A percentile compares a stretch with the other conserved stretches of the same genome.
Conservation (phyloP, 441 rosid genomes). For the Biscutella laevigata region DNA sequence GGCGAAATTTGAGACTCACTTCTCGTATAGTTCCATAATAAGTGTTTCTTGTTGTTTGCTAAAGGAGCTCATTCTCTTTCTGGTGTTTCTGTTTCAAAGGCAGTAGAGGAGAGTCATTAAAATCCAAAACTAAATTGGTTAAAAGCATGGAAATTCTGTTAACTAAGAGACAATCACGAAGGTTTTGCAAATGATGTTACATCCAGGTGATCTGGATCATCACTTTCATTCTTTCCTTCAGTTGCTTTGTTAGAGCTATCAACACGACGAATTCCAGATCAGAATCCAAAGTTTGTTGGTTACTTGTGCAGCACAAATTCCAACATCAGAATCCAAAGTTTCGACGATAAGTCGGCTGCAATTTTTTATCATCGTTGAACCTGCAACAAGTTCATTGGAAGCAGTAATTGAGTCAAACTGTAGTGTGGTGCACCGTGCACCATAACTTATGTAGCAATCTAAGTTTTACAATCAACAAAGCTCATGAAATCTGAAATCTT, state of each 20-base stretch:
- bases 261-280: too few relatives aligned
- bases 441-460: background rate
- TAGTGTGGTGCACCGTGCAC: too few relatives aligned
- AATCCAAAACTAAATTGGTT: slow-evolving; percentile 11
- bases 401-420: slow-evolving; percentile 11
- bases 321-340: slow-evolving; percentile 61
- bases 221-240: slow-evolving; percentile 28
- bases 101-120: slow-evolving; percentile 12
- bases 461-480: background rate
- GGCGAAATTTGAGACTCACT: slow-evolving; percentile 38
- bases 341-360: slow-evolving; percentile 62
- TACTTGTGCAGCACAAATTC: slow-evolving; percentile 75
- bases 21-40: slow-evolving; percentile 62
- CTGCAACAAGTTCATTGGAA: slow-evolving; percentile 32
- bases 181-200: slow-evolving; percentile 27
- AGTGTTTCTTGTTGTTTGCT: slow-evolving; percentile 73
- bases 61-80: slow-evolving; percentile 61
- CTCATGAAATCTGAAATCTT: slow-evolving; percentile 1
- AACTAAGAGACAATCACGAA: slow-evolving; percentile 42
- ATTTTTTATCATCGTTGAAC: slow-evolving; percentile 54
- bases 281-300: too few relatives aligned
- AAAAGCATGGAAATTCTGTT: background rate
- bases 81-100: slow-evolving; percentile 48
- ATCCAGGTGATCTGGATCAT: slow-evolving; percentile 30
- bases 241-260: slow-evolving; percentile 22